These are phyloP conservation scores for Endoconidiophora polonica DNA, from an alignment of 2,329 filamentous ascomycete species.

Conservation along the genomic window DNA sequence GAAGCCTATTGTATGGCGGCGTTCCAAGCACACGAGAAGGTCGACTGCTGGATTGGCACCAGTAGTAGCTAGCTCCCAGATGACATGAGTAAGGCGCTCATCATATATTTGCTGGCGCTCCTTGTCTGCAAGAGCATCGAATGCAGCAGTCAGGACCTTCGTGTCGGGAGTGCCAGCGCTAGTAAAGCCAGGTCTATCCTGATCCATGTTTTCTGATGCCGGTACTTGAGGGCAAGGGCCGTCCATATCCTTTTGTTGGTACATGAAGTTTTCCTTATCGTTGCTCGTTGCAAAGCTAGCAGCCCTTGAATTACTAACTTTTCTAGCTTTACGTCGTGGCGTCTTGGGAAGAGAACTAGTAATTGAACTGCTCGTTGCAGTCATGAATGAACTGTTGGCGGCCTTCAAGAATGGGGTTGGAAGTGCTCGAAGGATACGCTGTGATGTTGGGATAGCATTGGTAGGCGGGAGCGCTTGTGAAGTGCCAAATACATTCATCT, in stretches of 20 bases:
- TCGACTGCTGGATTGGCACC: conserved; percentile 91
- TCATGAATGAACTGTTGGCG: conserved; percentile 92
- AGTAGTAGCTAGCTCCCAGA: conserved; percentile 83
- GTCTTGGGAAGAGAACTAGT: conserved; percentile 60
- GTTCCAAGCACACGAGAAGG: conserved; percentile 78
- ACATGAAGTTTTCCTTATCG: conserved; percentile 34
- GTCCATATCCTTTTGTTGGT: conserved; percentile 14
- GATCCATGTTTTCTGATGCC: conserved; percentile 33
- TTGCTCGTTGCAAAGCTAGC: conserved; percentile 17
- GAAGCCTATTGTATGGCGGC: conserved; percentile 83
- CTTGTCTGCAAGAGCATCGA: conserved; percentile 47
- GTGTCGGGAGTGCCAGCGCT: conserved; percentile 12
- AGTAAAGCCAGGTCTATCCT: conserved; percentile 22
- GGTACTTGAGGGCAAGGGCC: conserved; percentile 14
- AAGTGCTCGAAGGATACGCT: conserved; percentile 75
- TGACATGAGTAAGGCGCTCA: conserved; percentile 70
- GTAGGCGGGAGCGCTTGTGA: conserved; percentile 61
- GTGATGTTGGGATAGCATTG: conserved; percentile 77
- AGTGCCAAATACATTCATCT: conserved; percentile 63
- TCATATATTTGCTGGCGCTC: conserved; percentile 67
- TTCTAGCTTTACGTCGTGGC: conserved; percentile 38
- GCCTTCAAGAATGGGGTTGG: conserved; percentile 84
- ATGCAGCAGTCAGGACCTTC: conserved; percentile 34
- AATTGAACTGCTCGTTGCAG: conserved; percentile 72
- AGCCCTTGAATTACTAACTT: conserved; percentile 20